phyloP scores from a whole-genome alignment of 2,329 filamentous ascomycete species.

The Colletotrichum sp. region DNA sequence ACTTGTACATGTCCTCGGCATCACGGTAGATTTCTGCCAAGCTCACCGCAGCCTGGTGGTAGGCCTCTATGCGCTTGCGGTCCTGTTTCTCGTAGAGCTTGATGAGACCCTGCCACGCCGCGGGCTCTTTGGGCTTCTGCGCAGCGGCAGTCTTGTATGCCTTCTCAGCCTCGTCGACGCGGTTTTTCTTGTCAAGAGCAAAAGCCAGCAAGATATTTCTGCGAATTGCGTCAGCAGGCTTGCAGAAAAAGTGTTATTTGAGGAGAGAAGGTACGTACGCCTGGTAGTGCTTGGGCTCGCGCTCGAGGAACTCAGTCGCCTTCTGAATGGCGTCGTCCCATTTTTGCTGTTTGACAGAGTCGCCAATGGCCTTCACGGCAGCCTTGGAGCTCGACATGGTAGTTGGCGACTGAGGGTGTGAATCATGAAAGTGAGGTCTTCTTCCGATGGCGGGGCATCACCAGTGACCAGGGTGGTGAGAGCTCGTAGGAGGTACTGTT shows the following conservation, averaged over 20 bases:
- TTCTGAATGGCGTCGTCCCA: constrained; percentile 78
- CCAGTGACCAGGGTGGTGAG: background rate
- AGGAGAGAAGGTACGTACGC: constrained; percentile 56
- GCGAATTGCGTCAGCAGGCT: constrained; percentile 9
- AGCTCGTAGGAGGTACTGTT: background rate
- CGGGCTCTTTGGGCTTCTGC: constrained; percentile 76
- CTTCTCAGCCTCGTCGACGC: constrained; percentile 74
- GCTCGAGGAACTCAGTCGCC: constrained; percentile 71
- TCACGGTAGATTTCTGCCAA: constrained; percentile 78
- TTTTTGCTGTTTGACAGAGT: constrained; percentile 78
- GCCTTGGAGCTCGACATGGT: constrained; percentile 68
- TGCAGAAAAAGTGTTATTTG: background rate
- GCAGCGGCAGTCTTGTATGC: constrained; percentile 76
- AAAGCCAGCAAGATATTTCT: constrained; percentile 80
- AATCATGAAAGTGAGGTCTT: constrained; percentile 16
- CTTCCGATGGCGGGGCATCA: constrained; percentile 15
- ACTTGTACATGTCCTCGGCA: constrained; percentile 67
- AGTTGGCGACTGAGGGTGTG: background rate
- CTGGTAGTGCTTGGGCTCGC: constrained; percentile 82
- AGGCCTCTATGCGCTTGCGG: constrained; percentile 70
- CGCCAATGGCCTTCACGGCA: constrained; percentile 80
- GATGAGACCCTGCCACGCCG: constrained; percentile 90
- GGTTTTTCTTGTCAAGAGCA: constrained; percentile 77
- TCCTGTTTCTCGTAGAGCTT: constrained; percentile 84
- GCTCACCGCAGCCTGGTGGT: constrained; percentile 74